These are phyloP conservation scores for Fusarium mundagurra DNA, from an alignment of 2,329 filamentous ascomycete genomes.

Conservation along the genomic window DNA sequence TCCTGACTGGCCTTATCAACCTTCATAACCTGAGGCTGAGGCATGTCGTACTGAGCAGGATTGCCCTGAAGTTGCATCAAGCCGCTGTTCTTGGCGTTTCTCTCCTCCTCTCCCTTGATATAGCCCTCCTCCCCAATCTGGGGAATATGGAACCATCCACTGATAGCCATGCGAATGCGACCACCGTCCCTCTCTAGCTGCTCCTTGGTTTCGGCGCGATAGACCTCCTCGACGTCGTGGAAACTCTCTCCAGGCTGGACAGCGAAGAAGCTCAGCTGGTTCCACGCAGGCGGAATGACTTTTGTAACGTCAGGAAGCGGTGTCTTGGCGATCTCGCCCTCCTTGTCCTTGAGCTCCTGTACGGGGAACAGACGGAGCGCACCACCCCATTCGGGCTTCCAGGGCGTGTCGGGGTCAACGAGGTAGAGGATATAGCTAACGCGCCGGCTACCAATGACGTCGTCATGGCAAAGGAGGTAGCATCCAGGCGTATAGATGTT, in stretches of 20 bases:
- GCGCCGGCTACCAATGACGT: conserved; percentile 95
- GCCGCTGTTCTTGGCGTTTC: conserved; percentile 87
- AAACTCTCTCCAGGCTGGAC: conserved; percentile 99
- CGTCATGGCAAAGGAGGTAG: conserved; percentile 95
- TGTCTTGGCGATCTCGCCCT: conserved; percentile 80
- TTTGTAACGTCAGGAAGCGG: conserved; percentile 82
- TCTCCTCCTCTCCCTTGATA: conserved; percentile 87
- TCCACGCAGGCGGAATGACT: conserved; percentile 92
- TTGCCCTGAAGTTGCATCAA: conserved; percentile 93
- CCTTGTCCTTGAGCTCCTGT: conserved; percentile 65
- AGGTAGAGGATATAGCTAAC: conserved; percentile 98
- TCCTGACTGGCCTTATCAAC: conserved; percentile 60
- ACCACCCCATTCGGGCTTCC: conserved; percentile 93
- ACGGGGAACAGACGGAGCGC: conserved; percentile 88
- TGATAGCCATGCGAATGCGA: conserved; percentile 94
- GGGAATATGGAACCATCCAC: conserved; percentile 98
- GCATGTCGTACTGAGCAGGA: conserved; percentile 87
- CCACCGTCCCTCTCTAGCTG: conserved; percentile 75
- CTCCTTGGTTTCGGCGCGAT: conserved; percentile 70
- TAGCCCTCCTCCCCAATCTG: conserved; percentile 94
- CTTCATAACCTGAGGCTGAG: conserved; percentile 68
- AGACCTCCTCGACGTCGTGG: conserved; percentile 98
- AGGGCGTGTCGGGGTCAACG: conserved; percentile 88
- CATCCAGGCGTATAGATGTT: conserved; percentile 98
- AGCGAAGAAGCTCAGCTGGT: conserved; percentile 97